phyloP scores from a whole-genome alignment of 164 flowering plant species.

The Vitis riparia region DNA sequence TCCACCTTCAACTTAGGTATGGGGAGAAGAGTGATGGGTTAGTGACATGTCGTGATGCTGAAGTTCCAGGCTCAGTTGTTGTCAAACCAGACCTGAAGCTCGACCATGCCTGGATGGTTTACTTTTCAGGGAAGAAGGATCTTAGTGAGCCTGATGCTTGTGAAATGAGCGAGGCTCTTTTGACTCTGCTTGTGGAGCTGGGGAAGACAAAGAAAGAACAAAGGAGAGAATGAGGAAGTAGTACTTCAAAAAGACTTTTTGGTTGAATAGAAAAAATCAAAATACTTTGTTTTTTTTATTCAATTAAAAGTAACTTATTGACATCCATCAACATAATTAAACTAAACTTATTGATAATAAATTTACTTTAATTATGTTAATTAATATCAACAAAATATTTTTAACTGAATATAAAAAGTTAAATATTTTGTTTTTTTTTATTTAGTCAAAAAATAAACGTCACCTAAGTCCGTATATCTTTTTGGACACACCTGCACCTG shows the following conservation, averaged over 20 bases:
- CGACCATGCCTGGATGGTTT: slow-evolving; percentile 95
- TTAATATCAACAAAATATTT: too few species aligned
- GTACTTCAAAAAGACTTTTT: neutral
- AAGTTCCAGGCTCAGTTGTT: slow-evolving; percentile 85
- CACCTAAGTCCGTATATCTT: too few species aligned
- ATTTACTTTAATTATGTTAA: too few species aligned
- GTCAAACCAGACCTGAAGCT: slow-evolving; percentile 72
- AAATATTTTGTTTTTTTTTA: too few species aligned
- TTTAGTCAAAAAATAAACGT: too few species aligned
- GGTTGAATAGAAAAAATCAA: too few species aligned
- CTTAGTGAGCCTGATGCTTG: slow-evolving; percentile 48
- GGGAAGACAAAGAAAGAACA: slow-evolving; percentile 32
- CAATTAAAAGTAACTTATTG: too few species aligned
- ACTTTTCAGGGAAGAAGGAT: slow-evolving; percentile 56
- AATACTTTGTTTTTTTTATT: too few species aligned
- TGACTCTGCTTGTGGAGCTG: slow-evolving; percentile 77
- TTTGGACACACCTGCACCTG: too few species aligned
- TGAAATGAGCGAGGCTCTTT: slow-evolving; percentile 85
- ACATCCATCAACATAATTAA: too few species aligned
- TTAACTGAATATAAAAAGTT: too few species aligned
- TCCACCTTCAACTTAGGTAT: slow-evolving; percentile 72
- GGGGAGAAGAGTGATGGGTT: slow-evolving; percentile 94
- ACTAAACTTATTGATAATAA: too few species aligned
- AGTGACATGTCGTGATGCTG: slow-evolving; percentile 88
- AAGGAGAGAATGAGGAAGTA: neutral